Base-by-base conservation (phyloP, 2,329 filamentous ascomycete genomes). In the Claviceps arundinis region DNA sequence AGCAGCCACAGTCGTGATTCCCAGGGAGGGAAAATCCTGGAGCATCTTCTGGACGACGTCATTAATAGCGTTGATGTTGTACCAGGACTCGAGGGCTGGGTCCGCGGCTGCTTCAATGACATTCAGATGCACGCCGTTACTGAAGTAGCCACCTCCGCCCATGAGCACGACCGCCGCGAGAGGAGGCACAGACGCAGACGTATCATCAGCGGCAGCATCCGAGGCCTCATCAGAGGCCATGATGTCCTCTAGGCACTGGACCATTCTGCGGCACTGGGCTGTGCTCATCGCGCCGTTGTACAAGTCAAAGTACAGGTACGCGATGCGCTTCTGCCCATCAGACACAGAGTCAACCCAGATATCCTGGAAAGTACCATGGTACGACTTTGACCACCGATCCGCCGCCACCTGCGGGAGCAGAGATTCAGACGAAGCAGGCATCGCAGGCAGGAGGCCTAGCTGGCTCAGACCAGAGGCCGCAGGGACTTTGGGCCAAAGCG, bases 231-330 rank as follows among this genome's bases (percentile, higher is more conserved):
- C 26, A 9, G 57, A 58, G n/a, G 58, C 54, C 5, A 67, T 53
- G 37, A 71, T 61, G 50, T 62, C 63, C 16, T 65, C 63, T 49
- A 72, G 62, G 13, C 67, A 67, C 7, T 62, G 59, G 48, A 66
- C 62, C 24, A 71, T 58, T 8, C 62, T 61, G 13, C 60, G 61
- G 56, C 69, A 72, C 52, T 71, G 66, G 6, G 53, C 54, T 0
- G 68, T 70, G 22, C 67, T 64, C 68, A 71, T 71, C 49, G 69
- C 69, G 34, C 69, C 69, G 51, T 72, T 72, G 60, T 71, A 72
- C 50, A 70, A 69, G 50, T 70, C 62, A 51, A 69, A 71, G 56
- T 68, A 66, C n/a, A 71, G 55, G 50, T 69, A 70, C 0, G 69
- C 69, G 6, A 65, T 58, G 16, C 59, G 61, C 11, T 56, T 51